Evolutionary conservation across 805 yeast species (phyloP).

Genomic region (Candida wancherniae): DNA sequence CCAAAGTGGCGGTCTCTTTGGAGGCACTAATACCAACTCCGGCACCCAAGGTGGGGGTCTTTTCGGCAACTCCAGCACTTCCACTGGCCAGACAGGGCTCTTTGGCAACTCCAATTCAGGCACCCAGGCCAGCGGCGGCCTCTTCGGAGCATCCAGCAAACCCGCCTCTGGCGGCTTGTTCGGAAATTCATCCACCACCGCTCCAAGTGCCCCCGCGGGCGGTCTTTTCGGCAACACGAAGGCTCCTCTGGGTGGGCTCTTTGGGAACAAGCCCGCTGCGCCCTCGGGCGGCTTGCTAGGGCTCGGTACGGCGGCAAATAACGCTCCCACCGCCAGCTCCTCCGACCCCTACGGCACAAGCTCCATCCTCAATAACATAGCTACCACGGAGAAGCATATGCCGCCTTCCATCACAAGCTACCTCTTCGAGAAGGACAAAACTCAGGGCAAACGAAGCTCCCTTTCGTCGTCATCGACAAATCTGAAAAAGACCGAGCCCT

Average conservation of each 20-base stretch:
- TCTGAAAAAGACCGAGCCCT: constrained; percentile 17
- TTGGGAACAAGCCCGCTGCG: constrained; percentile 1
- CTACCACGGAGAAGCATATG: constrained; percentile 19
- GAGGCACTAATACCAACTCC: constrained; percentile 8
- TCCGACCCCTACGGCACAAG: constrained; percentile 30
- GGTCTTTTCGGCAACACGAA: constrained; percentile 9
- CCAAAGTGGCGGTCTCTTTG: constrained; percentile 20
- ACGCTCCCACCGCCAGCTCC: constrained; percentile 1
- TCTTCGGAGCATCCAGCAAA: too few species aligned
- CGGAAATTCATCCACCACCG: constrained; percentile 2
- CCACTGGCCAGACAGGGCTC: constrained; percentile 7
- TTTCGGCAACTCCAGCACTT: constrained; percentile 19
- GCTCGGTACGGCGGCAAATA: not conserved
- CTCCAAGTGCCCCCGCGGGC: constrained; percentile 1
- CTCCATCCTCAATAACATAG: constrained; percentile 20
- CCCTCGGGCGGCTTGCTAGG: constrained; percentile 9
- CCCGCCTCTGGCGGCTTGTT: constrained; percentile 2
- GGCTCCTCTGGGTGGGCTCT: constrained; percentile 1
- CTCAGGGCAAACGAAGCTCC: constrained; percentile 15
- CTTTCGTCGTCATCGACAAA: constrained; percentile 12
- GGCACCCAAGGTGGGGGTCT: constrained; percentile 13
- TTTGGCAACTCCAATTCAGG: constrained; percentile 6
- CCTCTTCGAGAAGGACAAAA: constrained; percentile 16
- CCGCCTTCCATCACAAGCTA: constrained; percentile 32
- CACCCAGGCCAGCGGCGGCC: not conserved